These are phyloP conservation scores for Byssoonygena ceratinophila DNA, from an alignment of 2,329 filamentous ascomycete genomes.

Conservation along the genomic window DNA sequence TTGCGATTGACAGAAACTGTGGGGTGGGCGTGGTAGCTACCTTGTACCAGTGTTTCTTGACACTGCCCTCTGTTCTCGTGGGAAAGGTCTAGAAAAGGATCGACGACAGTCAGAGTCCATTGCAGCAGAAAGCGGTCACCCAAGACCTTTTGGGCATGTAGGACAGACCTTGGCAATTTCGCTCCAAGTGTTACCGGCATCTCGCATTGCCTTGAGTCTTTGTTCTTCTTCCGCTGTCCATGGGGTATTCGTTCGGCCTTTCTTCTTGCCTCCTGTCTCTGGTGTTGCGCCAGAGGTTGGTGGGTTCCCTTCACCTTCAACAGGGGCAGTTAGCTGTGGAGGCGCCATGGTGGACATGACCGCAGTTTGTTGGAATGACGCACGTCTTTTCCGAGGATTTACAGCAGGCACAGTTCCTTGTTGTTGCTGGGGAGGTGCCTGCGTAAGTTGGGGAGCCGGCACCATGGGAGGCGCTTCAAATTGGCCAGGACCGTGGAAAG, in stretches of 20 bases:
- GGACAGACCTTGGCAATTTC: slow-evolving; percentile 83
- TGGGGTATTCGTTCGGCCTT: slow-evolving; percentile 94
- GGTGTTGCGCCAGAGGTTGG: slow-evolving; percentile 38
- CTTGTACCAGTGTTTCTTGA: slow-evolving; percentile 99
- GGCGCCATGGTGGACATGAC: slow-evolving; percentile 31
- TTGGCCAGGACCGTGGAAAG: slow-evolving; percentile 27
- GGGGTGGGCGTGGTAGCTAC: slow-evolving; percentile 40
- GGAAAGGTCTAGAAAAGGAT: slow-evolving; percentile 62
- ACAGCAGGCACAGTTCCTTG: slow-evolving; percentile 22
- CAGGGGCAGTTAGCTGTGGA: slow-evolving; percentile 23
- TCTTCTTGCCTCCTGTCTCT: slow-evolving; percentile 54
- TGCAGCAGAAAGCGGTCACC: neutral
- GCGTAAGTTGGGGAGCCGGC: slow-evolving; percentile 20
- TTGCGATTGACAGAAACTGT: neutral
- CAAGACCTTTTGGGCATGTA: neutral
- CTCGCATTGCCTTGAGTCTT: slow-evolving; percentile 84
- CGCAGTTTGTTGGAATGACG: slow-evolving; percentile 30
- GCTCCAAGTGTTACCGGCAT: slow-evolving; percentile 87
- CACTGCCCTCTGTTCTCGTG: slow-evolving; percentile 84
- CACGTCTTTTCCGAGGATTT: slow-evolving; percentile 38
- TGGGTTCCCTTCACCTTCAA: slow-evolving; percentile 25
- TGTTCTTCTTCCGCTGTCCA: slow-evolving; percentile 95
- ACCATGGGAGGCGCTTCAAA: slow-evolving; percentile 35
- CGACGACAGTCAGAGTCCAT: slow-evolving; percentile 16
- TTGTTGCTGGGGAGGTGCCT: slow-evolving; percentile 17